These are phyloP conservation scores for Silene latifolia DNA, from an alignment of 148 eudicot species.

Conservation along the genomic window DNA sequence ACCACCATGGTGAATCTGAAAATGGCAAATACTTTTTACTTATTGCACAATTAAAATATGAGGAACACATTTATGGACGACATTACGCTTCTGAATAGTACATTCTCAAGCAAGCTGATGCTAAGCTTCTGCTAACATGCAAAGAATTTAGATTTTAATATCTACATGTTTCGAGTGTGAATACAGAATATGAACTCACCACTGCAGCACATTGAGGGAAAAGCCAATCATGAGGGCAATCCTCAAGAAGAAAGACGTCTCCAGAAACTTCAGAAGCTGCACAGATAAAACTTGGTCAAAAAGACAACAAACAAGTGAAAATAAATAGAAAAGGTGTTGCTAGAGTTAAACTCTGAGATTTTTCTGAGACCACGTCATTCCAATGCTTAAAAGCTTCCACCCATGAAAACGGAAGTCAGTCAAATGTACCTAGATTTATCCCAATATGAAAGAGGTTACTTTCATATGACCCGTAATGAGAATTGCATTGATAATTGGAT, in stretches of 20 bases:
- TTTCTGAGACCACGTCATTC: too few relatives aligned
- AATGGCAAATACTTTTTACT: background rate
- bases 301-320: background rate
- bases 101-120: background rate
- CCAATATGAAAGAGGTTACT: too few relatives aligned
- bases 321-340: background rate
- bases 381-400: too few relatives aligned
- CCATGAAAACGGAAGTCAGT: too few relatives aligned
- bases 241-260: constrained; percentile 52
- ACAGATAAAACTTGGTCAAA: constrained; percentile 14
- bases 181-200: constrained; percentile 39
- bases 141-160: background rate
- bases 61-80: background rate
- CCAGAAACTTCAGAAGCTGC: constrained; percentile 65
- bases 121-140: background rate
- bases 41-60: background rate
- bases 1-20: constrained; percentile 92
- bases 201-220: constrained; percentile 84
- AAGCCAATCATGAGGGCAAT: constrained; percentile 94
- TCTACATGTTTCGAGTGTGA: background rate
- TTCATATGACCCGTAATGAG: too few relatives aligned
- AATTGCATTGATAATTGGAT: too few relatives aligned
- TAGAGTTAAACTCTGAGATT: background rate
- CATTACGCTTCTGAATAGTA: background rate
- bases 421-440: too few relatives aligned